Evolutionary conservation across 2,329 filamentous ascomycete genomes (phyloP), one percentile per base, ranked within the genome.

Genomic region (Fusarium continuum): DNA sequence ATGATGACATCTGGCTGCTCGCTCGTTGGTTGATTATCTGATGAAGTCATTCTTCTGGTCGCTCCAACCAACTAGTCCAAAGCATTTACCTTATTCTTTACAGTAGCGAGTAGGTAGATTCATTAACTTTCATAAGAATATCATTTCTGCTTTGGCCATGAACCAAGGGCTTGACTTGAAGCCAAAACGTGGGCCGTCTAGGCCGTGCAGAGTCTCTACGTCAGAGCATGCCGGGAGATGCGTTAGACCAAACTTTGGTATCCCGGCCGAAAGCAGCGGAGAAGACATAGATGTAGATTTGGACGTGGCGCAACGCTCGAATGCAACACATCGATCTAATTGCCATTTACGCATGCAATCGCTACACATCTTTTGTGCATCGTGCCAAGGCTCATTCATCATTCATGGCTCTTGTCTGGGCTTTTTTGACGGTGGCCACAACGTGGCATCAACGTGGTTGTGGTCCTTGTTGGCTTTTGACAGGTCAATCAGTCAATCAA

Each of bases 191-290:
- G 16, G n/a, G n/a, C n/a, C n/a, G n/a, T 59, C 14, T 64, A 34
- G 41, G 38, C 44, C 38, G 44, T 58, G 53, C 56, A 44, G 44
- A 40, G 16, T 29, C 56, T 48, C 65, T 65, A 65, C 61, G 61
- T 65, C 61, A 65, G 48, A 46, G 31, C 29, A 45, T 49, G 20
- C 25, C 48, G 29, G 26, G 13, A 44, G 38, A 19, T 59, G 59
- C 52, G 32, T 65, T 65, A 65, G 61, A 13, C 38, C 56, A 49
- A 65, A 65, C 56, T 53, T 48, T 57, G 61, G 58, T 58, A 43
- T 62, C 56, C 55, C 46, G 43, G 61, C 51, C 61, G 61, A 65
- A 39, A 39, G n/a, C 23, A 26, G 29, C 41, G 31, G 47, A 44
- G n/a, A 29, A 47, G 47, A 61, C 43, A 31, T 25, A 6, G 25